A percentile compares a stretch with the other conserved stretches of the same genome.
Evolutionary conservation across 768 basidiomycete genomes (phyloP).

Genomic region (Mycena maculata): DNA sequence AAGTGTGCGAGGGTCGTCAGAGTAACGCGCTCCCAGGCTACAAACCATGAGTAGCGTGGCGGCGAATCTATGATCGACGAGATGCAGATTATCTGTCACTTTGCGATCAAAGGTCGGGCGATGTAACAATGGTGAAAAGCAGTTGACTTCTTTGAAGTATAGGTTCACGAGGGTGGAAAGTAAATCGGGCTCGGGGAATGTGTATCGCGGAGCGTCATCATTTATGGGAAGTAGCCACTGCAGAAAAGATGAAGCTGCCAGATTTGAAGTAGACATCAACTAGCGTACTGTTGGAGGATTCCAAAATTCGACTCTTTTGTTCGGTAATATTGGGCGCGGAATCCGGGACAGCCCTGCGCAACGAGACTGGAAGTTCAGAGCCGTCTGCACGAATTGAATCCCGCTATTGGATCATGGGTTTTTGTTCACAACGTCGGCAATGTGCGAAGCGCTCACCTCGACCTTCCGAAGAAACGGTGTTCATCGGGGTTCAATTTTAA

Average conservation of each 20-base stretch:
- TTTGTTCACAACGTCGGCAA: neutral
- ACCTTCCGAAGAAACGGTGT: slow-evolving; percentile 62
- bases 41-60: slow-evolving; percentile 40
- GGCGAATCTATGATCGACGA: slow-evolving; percentile 58
- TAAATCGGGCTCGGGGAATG: slow-evolving; percentile 66
- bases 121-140: slow-evolving; percentile 75
- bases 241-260: neutral
- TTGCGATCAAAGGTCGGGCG: slow-evolving; percentile 72
- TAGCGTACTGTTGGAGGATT: slow-evolving; percentile 54
- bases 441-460: slow-evolving; percentile 31
- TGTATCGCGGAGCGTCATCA: slow-evolving; percentile 44
- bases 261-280: slow-evolving; percentile 29
- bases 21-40: slow-evolving; percentile 70
- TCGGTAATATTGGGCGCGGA: slow-evolving; percentile 35
- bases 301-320: slow-evolving; percentile 63
- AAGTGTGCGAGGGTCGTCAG: slow-evolving; percentile 70
- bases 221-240: slow-evolving; percentile 20
- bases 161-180: slow-evolving; percentile 63
- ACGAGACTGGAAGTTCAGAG: slow-evolving; percentile 60
- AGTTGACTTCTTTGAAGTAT: slow-evolving; percentile 67
- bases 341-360: neutral
- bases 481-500: slow-evolving; percentile 52
- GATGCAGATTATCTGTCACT: slow-evolving; percentile 61
- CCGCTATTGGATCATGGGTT: slow-evolving; percentile 49
- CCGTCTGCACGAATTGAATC: slow-evolving; percentile 62